A percentile compares a stretch with the other conserved stretches of the same genome.
Conservation (phyloP, 345 rosid species). For the Bruguiera sexangula region DNA sequence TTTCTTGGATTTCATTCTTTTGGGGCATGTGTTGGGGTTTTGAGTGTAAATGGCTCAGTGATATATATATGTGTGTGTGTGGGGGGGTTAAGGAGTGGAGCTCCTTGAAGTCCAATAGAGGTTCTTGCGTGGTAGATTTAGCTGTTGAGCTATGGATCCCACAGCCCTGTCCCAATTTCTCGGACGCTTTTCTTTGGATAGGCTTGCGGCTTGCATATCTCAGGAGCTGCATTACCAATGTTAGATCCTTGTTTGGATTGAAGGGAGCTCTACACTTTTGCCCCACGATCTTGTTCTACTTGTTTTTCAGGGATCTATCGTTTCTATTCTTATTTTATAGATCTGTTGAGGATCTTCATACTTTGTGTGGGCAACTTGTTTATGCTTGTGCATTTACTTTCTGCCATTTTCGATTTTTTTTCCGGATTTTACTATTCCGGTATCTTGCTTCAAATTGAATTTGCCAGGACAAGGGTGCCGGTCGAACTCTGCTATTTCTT, state of each 20-base stretch:
- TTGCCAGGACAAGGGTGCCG: not conserved
- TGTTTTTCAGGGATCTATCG: not conserved
- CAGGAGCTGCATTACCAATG: slow-evolving; percentile 61
- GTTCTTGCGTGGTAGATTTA: slow-evolving; percentile 47
- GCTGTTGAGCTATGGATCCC: slow-evolving; percentile 96
- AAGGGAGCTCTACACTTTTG: slow-evolving; percentile 81
- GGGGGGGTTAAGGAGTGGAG: slow-evolving; percentile 44
- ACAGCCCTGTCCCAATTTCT: slow-evolving; percentile 39
- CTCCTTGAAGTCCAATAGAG: slow-evolving; percentile 90
- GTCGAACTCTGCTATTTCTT: not conserved
- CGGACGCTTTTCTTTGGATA: slow-evolving; percentile 18
- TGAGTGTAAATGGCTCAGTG: not conserved
- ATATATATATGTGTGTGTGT: too few species aligned
- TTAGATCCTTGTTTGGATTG: slow-evolving; percentile 81
- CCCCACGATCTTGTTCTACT: not conserved
- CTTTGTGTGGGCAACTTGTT: not conserved
- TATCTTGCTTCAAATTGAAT: not conserved
- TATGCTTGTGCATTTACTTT: not conserved
- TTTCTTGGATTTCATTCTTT: too few species aligned
- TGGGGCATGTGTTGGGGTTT: not conserved
- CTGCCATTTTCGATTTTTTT: not conserved
- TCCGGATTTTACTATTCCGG: not conserved
- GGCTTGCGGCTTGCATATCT: slow-evolving; percentile 86
- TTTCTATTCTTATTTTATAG: not conserved
- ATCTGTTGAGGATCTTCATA: not conserved